Base-by-base conservation (phyloP, 306 rosid genomes). In the Urtica urens region DNA sequence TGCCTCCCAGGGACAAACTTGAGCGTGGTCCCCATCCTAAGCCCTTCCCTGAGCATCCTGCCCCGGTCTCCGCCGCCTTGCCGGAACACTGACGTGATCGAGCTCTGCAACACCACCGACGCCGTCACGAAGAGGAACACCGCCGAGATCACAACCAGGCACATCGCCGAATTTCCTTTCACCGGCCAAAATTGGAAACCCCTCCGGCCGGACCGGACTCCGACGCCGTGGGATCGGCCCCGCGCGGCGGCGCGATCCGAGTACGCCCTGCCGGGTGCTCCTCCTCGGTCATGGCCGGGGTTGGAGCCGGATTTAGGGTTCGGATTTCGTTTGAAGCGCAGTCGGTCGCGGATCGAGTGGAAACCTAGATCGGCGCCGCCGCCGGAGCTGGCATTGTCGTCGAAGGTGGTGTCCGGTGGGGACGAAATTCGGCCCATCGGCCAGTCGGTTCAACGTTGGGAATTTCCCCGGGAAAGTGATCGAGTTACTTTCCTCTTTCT, bases 21-120 rank as follows among this genome's bases (percentile, higher is more conserved):
- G 35, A 90, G 68, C 46, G 82, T 52, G 51, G 63, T 73, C 10
- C 95, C 94, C 27, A 90, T 77, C 83, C 64, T 76, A 41, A 85
- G 46, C 0, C 80, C 82, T 0, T 63, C 49, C 23, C 55, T 74
- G 3, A 56, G 39, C 33, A 63, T 3, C 46, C 78, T 23, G 4
- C 57, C 75, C 37, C 59, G 59, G 31, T 79, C 80, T 35, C n/a
- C 40, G 40, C 69, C 38, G 9, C 80, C 62, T 25, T 62, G 79
- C 27, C 90, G 60, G 58, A 82, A 77, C 24, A 73, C 84, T 31
- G 74, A 69, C 7, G 76, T 71, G 59, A 82, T 82, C 37, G 94
- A 85, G 76, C 76, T 90, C 76, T 81, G 99, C 87, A 85, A 46
- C 59, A 85, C 75, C 74, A 90, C 60, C 48, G 94, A 77, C 12